Evolutionary conservation across 163 green algal genomes (phyloP), one percentile per base, ranked within the genome.

Genomic region (Chlamydomonas reinhardtii): DNA sequence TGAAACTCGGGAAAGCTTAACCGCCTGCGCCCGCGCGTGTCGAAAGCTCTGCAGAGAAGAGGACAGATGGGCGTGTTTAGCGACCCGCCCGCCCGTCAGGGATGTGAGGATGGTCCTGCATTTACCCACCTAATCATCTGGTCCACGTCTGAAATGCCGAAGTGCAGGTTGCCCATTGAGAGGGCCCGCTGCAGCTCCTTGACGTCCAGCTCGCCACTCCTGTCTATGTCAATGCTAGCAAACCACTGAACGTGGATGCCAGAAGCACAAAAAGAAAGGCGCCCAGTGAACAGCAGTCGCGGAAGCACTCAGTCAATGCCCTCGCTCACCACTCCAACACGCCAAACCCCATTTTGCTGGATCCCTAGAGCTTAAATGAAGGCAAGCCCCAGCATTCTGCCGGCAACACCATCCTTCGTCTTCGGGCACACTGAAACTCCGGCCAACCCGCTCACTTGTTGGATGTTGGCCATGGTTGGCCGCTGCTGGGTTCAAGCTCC

Each of bases 101-200:
- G 48, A 19, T 20, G n/a, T 20, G 14, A 2, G 1, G 48, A 19
- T 9, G 48, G 48, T 56, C 48, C 19, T 19, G 2, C 48, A 56
- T 20, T 17, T 56, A 56, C 48, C 48, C 62, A 86, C 76, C 76
- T 72, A 56, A 90, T 84, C 85, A 83, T 80, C 43, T 81, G 72
- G 35, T 91, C 88, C 2, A 87, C 85, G 61, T 90, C 84, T 16
- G 68, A 88, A 14, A 96, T 68, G 25, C 64, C 86, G 85, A 96
- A 96, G 56, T 94, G 80, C 37, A 96, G 83, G 69, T 92, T 94
- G 37, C 94, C 94, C 84, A 96, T 88, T 1, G 82, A 84, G 9
- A 97, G 84, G 29, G 94, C 95, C 52, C 85, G 80, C 82, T 97
- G 95, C 71, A 97, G 82, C 83, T 97, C 95, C 29, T 72, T 81